Evolutionary conservation across 2,329 filamentous ascomycete genomes (phyloP), one percentile per base, ranked within the genome.

Genomic region (Microsporum audouinii): DNA sequence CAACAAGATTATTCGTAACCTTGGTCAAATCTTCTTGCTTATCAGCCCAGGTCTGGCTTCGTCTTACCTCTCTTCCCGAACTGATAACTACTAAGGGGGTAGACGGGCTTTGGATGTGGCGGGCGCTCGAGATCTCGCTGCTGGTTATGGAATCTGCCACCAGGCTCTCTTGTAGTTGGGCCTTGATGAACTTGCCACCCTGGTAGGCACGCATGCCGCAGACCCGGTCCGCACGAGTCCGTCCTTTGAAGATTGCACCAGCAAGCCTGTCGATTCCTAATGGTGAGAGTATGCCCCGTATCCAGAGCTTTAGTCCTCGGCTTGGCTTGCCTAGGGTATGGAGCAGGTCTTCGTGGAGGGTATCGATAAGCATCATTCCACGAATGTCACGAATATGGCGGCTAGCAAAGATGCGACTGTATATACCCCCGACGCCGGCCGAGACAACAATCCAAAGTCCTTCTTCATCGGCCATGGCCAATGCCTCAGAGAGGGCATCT

Each of bases 361-460:
- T 85, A 68, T 99, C 92, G 66, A 99, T 84, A 66, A 97, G 79
- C 66, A 99, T 81, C 43, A 97, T 77, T 3, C 91, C 92, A 31
- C 81, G 82, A 47, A 97, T 82, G 61, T 89, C 82, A 61, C 81
- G 79, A 57, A 87, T 81, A 70, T 96, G 89, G 14, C 91, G 86
- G 34, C 89, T 87, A 58, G 89, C 88, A 74, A 99, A 96, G 66
- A 99, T 89, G 8, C 92, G 88, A 51, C 88, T 89, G 71, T 96
- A 94, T 58, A 97, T 84, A 60, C 88, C 89, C 10, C 92, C 94
- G 59, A 95, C 83, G 33, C 92, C 92, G 2, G 91, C 88, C 53
- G 89, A 91, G 39, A 91, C 87, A 3, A 96, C 79, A 33, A 99
- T 81, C 88, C 89, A 99, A 0, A 94, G 92, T 0, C 92, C 91